These are phyloP conservation scores for Paecilomyces dactylethromorphus DNA, from an alignment of 2,329 filamentous ascomycete species.

Conservation along the genomic window DNA sequence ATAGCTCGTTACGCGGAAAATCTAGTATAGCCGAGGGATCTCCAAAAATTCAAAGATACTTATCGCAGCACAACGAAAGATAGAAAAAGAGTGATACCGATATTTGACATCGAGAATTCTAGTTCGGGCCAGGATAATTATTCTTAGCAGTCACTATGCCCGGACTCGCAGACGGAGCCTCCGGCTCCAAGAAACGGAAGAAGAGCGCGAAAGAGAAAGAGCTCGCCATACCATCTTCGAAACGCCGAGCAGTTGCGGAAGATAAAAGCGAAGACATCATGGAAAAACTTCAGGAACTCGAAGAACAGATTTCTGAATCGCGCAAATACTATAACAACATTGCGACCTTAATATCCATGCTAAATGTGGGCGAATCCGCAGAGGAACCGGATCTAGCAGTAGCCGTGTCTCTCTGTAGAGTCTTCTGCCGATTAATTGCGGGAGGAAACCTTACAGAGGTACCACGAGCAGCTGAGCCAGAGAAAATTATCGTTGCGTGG, in stretches of 20 bases:
- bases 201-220: constrained; percentile 28
- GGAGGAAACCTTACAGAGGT: constrained; percentile 63
- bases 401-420: constrained; percentile 73
- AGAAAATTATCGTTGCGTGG: constrained; percentile 69
- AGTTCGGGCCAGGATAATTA: constrained; percentile 43
- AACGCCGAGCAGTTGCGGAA: constrained; percentile 40
- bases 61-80: neutral
- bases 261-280: constrained; percentile 49
- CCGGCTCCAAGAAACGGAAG: constrained; percentile 35
- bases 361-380: constrained; percentile 45
- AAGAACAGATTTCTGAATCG: constrained; percentile 76
- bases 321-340: constrained; percentile 92
- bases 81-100: constrained; percentile 6
- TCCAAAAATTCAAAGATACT: constrained; percentile 20
- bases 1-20: constrained; percentile 24
- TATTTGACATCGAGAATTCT: neutral
- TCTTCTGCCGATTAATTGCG: constrained; percentile 76
- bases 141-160: constrained; percentile 27
- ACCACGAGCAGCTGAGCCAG: constrained; percentile 63
- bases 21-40: constrained; percentile 19
- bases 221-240: constrained; percentile 31
- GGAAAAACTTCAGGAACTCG: constrained; percentile 65
- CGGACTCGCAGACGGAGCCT: constrained; percentile 11
- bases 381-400: constrained; percentile 59
- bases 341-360: constrained; percentile 58